Evolutionary conservation across 2,329 filamentous ascomycete genomes (phyloP).

Genomic region (Aspergillus udagawae): DNA sequence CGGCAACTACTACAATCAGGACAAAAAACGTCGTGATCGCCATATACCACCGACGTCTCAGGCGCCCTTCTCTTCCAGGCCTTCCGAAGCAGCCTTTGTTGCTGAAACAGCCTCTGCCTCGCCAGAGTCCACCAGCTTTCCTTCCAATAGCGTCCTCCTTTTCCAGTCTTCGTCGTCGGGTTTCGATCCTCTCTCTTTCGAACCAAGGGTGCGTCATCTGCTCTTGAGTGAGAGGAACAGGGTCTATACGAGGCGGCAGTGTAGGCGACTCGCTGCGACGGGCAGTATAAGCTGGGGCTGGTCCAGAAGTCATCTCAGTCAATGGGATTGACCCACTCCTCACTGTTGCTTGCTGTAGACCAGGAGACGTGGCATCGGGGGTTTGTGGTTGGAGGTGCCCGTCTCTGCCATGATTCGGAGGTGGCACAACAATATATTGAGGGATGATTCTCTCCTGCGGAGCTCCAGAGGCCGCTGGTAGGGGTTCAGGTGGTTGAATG

Average conservation of each 20-base stretch:
- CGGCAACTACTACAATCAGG: conserved; percentile 52
- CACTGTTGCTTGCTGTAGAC: conserved; percentile 58
- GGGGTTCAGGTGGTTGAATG: conserved; percentile 24
- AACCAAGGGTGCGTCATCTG: conserved; percentile 20
- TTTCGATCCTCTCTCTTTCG: conserved; percentile 42
- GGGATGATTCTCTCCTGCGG: conserved; percentile 21
- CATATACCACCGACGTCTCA: conserved; percentile 59
- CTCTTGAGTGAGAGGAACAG: conserved; percentile 20
- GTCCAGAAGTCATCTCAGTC: conserved; percentile 50
- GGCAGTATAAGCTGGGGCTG: conserved; percentile 33
- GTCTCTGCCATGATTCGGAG: conserved; percentile 46
- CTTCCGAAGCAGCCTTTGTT: conserved; percentile 63
- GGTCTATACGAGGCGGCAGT: conserved; percentile 24
- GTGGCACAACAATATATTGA: conserved; percentile 56
- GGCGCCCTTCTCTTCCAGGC: conserved; percentile 59
- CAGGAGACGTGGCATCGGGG: conserved; percentile 61
- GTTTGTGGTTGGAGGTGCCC: conserved; percentile 44
- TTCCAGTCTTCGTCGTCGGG: conserved; percentile 55
- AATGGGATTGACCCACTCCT: conserved; percentile 59
- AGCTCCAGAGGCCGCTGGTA: conserved; percentile 56
- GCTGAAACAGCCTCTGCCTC: conserved; percentile 61
- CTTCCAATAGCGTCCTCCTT: conserved; percentile 61
- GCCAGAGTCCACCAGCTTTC: conserved; percentile 60
- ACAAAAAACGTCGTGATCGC: conserved; percentile 51
- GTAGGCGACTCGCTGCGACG: conserved; percentile 20